Percentiles rank a stretch among this genome's conserved stretches.
phyloP scores from a whole-genome alignment of 345 rosid species.

The Eucalyptus globulus region DNA sequence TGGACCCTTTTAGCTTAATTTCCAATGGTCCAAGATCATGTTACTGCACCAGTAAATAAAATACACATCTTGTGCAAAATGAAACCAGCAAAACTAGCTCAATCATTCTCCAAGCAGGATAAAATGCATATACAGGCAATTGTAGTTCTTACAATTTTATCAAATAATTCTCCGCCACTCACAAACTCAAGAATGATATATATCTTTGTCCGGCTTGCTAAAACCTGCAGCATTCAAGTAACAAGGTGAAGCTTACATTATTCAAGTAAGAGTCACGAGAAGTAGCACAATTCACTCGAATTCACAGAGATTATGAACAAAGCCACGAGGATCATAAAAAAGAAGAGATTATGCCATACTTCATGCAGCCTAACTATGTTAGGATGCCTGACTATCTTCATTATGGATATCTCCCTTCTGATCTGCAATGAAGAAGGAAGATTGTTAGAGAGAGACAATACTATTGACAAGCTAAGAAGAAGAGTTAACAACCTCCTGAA shows the following conservation, averaged over 20 bases:
- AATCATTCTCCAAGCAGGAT: neutral
- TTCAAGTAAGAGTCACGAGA: neutral
- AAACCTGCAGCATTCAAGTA: conserved; percentile 31
- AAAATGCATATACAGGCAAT: neutral
- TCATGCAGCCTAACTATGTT: conserved; percentile 73
- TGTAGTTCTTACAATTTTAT: conserved; percentile 56
- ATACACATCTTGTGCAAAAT: neutral
- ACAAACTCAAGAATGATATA: conserved; percentile 87
- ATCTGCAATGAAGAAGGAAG: conserved; percentile 26
- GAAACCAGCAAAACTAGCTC: neutral
- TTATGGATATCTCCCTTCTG: conserved; percentile 80
- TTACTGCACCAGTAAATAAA: neutral
- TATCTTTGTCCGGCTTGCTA: conserved; percentile 71
- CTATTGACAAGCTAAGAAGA: neutral
- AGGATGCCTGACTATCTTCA: conserved; percentile 90
- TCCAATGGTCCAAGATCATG: neutral
- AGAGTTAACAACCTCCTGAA: neutral
- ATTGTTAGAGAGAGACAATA: neutral
- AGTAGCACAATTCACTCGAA: neutral
- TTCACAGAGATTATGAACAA: neutral
- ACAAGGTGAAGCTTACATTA: neutral
- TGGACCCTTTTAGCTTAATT: neutral
- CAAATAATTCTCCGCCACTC: conserved; percentile 79
- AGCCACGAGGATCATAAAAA: neutral
- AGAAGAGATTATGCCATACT: conserved; percentile 17